A percentile compares a stretch with the other conserved stretches of the same genome.
These are phyloP conservation scores for Torulaspora delbrueckii DNA, from an alignment of 805 yeast genomes.

Conservation along the genomic window DNA sequence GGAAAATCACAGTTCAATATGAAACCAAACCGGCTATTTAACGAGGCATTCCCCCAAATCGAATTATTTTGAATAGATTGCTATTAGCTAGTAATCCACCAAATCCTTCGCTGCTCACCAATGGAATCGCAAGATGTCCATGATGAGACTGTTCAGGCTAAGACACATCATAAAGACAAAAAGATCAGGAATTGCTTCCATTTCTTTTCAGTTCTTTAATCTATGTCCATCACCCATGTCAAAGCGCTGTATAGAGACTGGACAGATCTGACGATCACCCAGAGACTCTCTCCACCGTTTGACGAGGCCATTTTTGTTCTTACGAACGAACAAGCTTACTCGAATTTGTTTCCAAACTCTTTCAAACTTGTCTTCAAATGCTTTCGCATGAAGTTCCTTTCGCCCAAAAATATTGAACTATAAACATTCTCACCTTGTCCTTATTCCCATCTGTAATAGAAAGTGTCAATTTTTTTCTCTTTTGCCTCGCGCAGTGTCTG, in stretches of 20 bases:
- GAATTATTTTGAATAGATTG: constrained; percentile 29
- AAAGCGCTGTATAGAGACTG: constrained; percentile 32
- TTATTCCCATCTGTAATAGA: background rate
- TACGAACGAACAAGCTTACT: constrained; percentile 27
- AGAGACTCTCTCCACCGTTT: constrained; percentile 34
- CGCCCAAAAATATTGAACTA: background rate
- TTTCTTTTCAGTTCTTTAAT: background rate
- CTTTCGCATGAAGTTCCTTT: constrained; percentile 31
- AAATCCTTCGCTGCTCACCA: constrained; percentile 36
- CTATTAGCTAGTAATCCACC: constrained; percentile 34
- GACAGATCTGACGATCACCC: constrained; percentile 32
- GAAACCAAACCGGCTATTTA: constrained; percentile 24
- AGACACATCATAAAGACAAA: constrained; percentile 3
- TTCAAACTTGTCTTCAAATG: constrained; percentile 29
- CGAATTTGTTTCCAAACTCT: constrained; percentile 31
- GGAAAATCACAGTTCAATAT: constrained; percentile 22
- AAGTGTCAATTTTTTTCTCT: background rate
- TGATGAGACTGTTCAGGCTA: constrained; percentile 35
- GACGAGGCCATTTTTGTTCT: constrained; percentile 29
- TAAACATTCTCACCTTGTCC: background rate
- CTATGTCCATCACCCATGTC: constrained; percentile 27
- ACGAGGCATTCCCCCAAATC: constrained; percentile 30
- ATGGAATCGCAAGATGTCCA: constrained; percentile 33
- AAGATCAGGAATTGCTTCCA: background rate
- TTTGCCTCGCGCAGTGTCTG: background rate